Conservation (phyloP, 2,329 filamentous ascomycete species). For the Sclerotiophoma versabilis region DNA sequence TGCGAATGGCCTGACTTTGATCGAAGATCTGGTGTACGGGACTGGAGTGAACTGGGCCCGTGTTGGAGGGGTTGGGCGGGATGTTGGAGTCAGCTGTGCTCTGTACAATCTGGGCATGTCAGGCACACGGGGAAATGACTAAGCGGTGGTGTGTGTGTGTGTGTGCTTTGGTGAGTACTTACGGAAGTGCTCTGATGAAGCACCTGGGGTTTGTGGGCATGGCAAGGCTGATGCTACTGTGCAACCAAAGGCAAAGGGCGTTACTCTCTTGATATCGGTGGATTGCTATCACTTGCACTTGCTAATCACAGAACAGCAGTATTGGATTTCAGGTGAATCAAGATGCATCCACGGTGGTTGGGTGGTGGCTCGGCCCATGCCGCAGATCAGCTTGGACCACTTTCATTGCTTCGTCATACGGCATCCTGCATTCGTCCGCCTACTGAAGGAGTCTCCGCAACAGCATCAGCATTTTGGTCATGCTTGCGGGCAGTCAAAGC, state of each 20-base stretch:
- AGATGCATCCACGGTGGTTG: conserved; percentile 2
- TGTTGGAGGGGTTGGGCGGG: conserved; percentile 2
- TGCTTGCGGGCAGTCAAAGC: not conserved
- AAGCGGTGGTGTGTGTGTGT: conserved; percentile 24
- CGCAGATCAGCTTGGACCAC: conserved; percentile 15
- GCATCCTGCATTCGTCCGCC: conserved; percentile 10
- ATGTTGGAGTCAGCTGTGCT: conserved; percentile 15
- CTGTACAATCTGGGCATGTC: conserved; percentile 29
- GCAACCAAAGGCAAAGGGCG: not conserved
- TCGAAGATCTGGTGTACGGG: conserved; percentile 9
- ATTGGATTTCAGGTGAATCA: not conserved
- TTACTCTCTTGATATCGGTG: not conserved
- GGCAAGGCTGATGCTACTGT: not conserved
- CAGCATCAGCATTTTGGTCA: conserved; percentile 8
- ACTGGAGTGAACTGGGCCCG: not conserved
- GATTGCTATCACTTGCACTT: not conserved
- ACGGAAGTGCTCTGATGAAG: conserved; percentile 32
- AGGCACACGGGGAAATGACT: conserved; percentile 20
- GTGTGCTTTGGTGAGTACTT: conserved; percentile 29
- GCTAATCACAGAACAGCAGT: not conserved
- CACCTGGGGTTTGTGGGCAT: conserved; percentile 17
- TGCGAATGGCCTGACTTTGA: not conserved
- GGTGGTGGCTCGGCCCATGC: conserved; percentile 2
- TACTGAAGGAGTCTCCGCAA: conserved; percentile 1
- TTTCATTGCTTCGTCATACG: conserved; percentile 12